Percentiles rank a stretch among this genome's conserved stretches.
Conservation (phyloP, 805 yeast genomes). For the Spathaspora sp. region DNA sequence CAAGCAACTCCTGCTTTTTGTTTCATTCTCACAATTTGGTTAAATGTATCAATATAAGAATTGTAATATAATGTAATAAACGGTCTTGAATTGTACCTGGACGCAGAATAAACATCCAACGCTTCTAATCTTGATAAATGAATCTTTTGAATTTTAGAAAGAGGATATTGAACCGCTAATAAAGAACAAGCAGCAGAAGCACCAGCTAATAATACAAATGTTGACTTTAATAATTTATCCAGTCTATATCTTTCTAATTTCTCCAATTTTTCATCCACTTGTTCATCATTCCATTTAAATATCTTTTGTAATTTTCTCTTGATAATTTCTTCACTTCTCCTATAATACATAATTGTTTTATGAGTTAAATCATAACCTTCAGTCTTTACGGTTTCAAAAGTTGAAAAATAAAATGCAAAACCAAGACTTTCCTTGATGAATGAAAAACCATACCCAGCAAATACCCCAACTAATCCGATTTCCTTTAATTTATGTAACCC, state of each 20-base stretch:
- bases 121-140: slow-evolving; percentile 80
- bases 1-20: slow-evolving; percentile 53
- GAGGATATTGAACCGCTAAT: slow-evolving; percentile 79
- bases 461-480: slow-evolving; percentile 79
- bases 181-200: slow-evolving; percentile 79
- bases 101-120: slow-evolving; percentile 56
- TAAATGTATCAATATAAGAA: slow-evolving; percentile 73
- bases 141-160: slow-evolving; percentile 72
- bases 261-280: slow-evolving; percentile 18
- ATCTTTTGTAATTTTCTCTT: slow-evolving; percentile 22
- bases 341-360: slow-evolving; percentile 40
- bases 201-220: slow-evolving; percentile 78
- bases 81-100: slow-evolving; percentile 21
- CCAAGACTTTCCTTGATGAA: slow-evolving; percentile 76
- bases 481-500: slow-evolving; percentile 64
- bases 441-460: slow-evolving; percentile 84
- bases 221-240: slow-evolving; percentile 55
- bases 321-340: slow-evolving; percentile 38
- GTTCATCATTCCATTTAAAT: slow-evolving; percentile 13
- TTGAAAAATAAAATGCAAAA: slow-evolving; percentile 78
- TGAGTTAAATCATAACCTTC: slow-evolving; percentile 52
- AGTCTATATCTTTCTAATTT: slow-evolving; percentile 31
- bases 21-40: slow-evolving; percentile 54
- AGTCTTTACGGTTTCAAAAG: slow-evolving; percentile 77
- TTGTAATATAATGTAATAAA: slow-evolving; percentile 57